phyloP scores from a whole-genome alignment of 257 asterid species.

The Petunia axillaris region DNA sequence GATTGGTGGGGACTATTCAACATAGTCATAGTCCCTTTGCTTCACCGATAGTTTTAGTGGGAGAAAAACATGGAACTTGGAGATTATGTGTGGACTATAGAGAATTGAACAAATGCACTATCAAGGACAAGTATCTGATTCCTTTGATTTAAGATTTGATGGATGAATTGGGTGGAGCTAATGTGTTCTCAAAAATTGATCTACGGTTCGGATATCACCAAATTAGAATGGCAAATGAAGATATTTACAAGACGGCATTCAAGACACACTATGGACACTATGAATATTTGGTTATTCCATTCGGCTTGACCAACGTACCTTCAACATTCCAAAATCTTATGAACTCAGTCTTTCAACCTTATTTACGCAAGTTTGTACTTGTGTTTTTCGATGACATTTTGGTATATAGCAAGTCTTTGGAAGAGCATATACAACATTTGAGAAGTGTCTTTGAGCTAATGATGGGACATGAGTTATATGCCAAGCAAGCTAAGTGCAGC shows the following conservation, averaged over 20 bases:
- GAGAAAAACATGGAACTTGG: no score
- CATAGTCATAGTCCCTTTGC: neutral
- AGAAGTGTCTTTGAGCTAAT: neutral
- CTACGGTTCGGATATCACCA: neutral
- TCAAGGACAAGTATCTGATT: neutral
- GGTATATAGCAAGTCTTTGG: neutral
- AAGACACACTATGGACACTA: neutral
- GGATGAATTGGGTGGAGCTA: neutral
- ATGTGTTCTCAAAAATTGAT: neutral
- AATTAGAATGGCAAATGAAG: neutral
- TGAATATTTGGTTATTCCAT: neutral
- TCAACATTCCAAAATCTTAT: neutral
- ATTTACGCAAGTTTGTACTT: neutral
- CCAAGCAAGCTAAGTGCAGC: neutral
- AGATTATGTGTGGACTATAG: no score
- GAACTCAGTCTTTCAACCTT: neutral
- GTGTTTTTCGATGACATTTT: neutral
- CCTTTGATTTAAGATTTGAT: neutral
- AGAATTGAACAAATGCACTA: neutral
- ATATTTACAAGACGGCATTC: neutral
- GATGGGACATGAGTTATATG: neutral
- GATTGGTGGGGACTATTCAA: neutral
- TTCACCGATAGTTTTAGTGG: no score
- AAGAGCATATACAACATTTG: neutral
- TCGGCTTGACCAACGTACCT: neutral